Percentiles rank a stretch among this genome's conserved stretches.
These are phyloP conservation scores for Sindora glabra DNA, from an alignment of 306 rosid species.

Conservation along the genomic window DNA sequence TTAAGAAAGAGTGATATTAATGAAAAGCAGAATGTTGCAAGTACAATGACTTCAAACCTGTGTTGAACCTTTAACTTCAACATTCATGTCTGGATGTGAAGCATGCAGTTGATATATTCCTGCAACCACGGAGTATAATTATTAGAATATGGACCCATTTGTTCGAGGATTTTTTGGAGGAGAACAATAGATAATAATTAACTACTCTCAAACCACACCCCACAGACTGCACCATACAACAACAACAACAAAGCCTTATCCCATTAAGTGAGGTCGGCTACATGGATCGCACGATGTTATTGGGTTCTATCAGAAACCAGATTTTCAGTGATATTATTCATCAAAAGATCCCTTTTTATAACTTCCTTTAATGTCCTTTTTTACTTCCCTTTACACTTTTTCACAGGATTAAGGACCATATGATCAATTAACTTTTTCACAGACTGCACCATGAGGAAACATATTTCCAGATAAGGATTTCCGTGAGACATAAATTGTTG, in stretches of 20 bases:
- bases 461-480: conserved; percentile 4
- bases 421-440: no score
- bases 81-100: conserved; percentile 67
- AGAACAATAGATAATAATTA: conserved; percentile 3
- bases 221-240: background rate
- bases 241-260: no score
- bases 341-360: no score
- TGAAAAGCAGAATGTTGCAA: conserved; percentile 13
- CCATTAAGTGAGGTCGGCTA: no score
- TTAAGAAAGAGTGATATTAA: background rate
- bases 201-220: background rate
- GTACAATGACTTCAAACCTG: conserved; percentile 46
- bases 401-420: no score
- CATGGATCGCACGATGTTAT: no score
- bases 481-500: background rate
- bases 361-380: no score
- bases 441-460: no score
- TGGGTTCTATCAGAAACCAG: no score
- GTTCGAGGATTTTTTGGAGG: background rate
- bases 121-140: conserved; percentile 29
- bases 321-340: no score
- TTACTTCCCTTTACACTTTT: no score
- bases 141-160: background rate
- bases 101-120: conserved; percentile 78
- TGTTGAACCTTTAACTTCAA: conserved; percentile 68